Percentiles rank a stretch among this genome's conserved stretches.
Evolutionary conservation across 192 early-diverging fungal genomes (phyloP).

Genomic region (Coemansia sp.): DNA sequence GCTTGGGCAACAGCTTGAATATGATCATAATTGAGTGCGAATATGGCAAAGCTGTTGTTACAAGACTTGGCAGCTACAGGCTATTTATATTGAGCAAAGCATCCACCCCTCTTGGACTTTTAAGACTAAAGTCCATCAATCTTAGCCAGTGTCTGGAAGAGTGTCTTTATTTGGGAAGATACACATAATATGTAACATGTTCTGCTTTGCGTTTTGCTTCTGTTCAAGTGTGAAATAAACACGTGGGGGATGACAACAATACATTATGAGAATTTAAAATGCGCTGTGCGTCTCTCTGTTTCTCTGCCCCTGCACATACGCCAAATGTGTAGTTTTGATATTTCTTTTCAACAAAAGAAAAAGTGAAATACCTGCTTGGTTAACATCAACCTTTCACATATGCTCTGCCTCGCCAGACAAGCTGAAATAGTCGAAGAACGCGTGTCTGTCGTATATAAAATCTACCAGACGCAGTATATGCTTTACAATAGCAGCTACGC

Average conservation of each 20-base stretch:
- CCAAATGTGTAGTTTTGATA: not conserved
- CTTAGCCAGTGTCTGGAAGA: constrained; percentile 34
- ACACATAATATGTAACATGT: too few relatives aligned
- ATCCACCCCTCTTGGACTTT: constrained; percentile 36
- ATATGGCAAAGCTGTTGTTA: constrained; percentile 33
- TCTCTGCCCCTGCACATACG: too few relatives aligned
- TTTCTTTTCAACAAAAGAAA: not conserved
- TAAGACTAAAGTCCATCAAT: constrained; percentile 36
- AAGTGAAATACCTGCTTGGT: too few relatives aligned
- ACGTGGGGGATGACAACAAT: too few relatives aligned
- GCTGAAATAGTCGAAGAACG: constrained; percentile 57
- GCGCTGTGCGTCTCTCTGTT: not conserved
- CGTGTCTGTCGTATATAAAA: constrained; percentile 69
- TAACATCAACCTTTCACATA: constrained; percentile 11
- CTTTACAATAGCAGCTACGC: constrained; percentile 70
- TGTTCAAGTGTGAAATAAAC: too few relatives aligned
- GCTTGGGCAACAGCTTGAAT: constrained; percentile 28
- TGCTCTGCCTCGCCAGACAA: not conserved
- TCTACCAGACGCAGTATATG: constrained; percentile 73
- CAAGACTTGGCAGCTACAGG: constrained; percentile 31
- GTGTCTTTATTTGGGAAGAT: constrained; percentile 11
- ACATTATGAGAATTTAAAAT: not conserved
- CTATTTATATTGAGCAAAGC: constrained; percentile 40
- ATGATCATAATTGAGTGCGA: constrained; percentile 47
- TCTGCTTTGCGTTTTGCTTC: too few relatives aligned